A percentile compares a stretch with the other conserved stretches of the same genome.
These are phyloP conservation scores for Mimosa pudica DNA, from an alignment of 306 rosid species.

Conservation along the genomic window DNA sequence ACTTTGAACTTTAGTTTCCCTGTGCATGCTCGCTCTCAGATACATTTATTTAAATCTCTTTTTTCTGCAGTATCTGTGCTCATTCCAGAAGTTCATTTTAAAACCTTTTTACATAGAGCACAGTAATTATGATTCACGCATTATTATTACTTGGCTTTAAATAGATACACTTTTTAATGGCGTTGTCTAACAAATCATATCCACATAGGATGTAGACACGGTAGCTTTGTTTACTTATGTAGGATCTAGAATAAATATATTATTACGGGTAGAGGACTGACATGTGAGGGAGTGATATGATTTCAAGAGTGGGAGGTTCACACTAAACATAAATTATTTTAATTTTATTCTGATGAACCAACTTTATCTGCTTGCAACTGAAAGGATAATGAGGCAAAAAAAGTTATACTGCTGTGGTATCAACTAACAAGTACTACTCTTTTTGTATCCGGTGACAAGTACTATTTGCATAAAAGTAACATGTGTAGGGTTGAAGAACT, in stretches of 20 bases:
- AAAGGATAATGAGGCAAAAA: not conserved
- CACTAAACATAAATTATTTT: slow-evolving; percentile 19
- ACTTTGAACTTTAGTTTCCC: not conserved
- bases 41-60: not conserved
- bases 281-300: slow-evolving; percentile 9
- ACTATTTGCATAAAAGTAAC: slow-evolving; percentile 4
- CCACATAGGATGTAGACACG: not conserved
- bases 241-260: not conserved
- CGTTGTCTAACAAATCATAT: not conserved
- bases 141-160: not conserved
- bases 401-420: not conserved
- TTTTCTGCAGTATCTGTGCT: slow-evolving; percentile 9
- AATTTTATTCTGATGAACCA: slow-evolving; percentile 7
- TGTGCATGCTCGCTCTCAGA: slow-evolving; percentile 6
- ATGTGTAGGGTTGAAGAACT: not conserved
- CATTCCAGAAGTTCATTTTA: not conserved
- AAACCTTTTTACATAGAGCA: not conserved
- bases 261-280: not conserved
- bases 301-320: not conserved
- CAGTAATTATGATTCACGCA: not conserved
- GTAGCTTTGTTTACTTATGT: not conserved
- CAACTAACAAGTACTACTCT: too few relatives aligned
- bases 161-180: not conserved
- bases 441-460: not conserved
- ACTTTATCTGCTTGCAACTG: slow-evolving; percentile 1